Base-by-base conservation (phyloP, 1,284 basidiomycete genomes). In the Mycosarcoma maydis region DNA sequence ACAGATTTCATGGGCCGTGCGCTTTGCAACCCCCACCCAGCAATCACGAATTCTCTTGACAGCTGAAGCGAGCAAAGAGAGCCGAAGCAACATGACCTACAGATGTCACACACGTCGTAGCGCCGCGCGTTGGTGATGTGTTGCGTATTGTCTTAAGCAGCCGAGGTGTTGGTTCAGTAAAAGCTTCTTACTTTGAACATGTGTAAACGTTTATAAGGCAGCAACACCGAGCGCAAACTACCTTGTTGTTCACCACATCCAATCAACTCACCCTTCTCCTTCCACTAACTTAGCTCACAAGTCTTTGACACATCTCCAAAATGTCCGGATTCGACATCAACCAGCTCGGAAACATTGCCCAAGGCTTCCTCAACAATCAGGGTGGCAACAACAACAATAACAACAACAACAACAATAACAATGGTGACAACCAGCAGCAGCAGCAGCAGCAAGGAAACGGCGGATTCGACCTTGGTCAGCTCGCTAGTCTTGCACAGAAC, bases 381-480 rank as follows among this genome's bases (percentile, higher is more conserved):
- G 40, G 49, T 38, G 41, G 42, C 49, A 46, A 45, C 51, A 48
- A 52, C 56, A 55, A 60, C 52, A 24, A 54, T 36, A 54, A 39
- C 26, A 33, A 46, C 51, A 32, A 54, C 33, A 24, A 49, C 27
- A 30, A 51, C 57, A 55, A 60, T 48, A 24, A 54, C 38, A 54
- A 39, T 22, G 33, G 50, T 47, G 36, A 54, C 33, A 24, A 49
- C 27, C 24, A 51, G 53, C 27, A 49, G 34, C 46, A 62, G 23
- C 59, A 60, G 23, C 56, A 68, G 34, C 53, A 60, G 11, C 42
- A 51, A 22, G 48, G 39, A 13, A 16, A n/a, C 19, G 67, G 62
- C 23, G 73, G 73, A 22, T 77, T 77, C 47, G 64, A 77, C 51
- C 17, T 77, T 20, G 68, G 73, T 27, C 47, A 55, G 45, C 59